Evolutionary conservation across 108 stramenopile species (phyloP).

Genomic region (Nitzschia putrida): DNA sequence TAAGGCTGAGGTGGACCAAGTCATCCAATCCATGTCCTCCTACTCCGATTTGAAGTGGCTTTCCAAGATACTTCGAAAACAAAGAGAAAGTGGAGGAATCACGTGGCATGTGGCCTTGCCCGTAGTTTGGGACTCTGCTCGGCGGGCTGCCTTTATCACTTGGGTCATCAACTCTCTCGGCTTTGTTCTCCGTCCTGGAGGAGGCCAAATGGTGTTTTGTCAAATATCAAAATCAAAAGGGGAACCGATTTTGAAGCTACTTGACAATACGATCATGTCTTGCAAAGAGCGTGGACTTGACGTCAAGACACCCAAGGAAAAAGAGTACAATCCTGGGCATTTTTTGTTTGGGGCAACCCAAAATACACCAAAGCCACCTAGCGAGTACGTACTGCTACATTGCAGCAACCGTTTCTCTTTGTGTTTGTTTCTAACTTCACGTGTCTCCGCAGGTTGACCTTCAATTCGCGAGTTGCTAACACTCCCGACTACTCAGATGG

Average conservation of each 20-base stretch:
- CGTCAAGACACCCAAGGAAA: background rate
- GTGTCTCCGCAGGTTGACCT: constrained; percentile 3
- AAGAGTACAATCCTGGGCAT: background rate
- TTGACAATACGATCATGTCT: constrained; percentile 31
- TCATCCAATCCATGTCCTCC: constrained; percentile 59
- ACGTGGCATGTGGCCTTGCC: constrained; percentile 69
- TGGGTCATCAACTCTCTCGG: constrained; percentile 61
- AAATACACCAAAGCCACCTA: constrained; percentile 9
- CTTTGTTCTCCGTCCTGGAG: constrained; percentile 60
- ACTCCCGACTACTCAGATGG: background rate
- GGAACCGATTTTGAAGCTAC: constrained; percentile 15
- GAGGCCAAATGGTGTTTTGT: constrained; percentile 41
- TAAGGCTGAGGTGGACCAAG: constrained; percentile 27
- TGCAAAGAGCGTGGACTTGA: constrained; percentile 30
- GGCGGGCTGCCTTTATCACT: constrained; percentile 48
- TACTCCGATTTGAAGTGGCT: constrained; percentile 74
- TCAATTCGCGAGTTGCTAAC: constrained; percentile 1
- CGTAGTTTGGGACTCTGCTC: constrained; percentile 47
- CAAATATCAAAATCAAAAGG: constrained; percentile 46
- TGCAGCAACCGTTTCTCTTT: background rate
- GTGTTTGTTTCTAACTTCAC: background rate
- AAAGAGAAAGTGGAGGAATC: constrained; percentile 26
- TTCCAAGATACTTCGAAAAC: constrained; percentile 42
- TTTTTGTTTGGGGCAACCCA: constrained; percentile 10
- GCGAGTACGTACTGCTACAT: constrained; percentile 13